phyloP scores from a whole-genome alignment of 169 alveolate genomes.

The Plasmodium falciparum region DNA sequence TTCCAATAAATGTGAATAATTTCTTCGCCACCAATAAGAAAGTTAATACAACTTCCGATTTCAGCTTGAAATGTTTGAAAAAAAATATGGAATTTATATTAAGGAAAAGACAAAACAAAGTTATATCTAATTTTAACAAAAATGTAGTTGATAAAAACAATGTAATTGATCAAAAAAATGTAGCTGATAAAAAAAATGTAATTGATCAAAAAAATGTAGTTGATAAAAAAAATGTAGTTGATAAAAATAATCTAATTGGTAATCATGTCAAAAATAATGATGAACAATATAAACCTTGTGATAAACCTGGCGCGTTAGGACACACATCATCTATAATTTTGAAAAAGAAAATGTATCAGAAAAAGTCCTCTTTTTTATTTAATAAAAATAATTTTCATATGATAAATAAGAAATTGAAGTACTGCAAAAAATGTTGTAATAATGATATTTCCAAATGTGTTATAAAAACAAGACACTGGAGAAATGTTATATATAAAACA shows the following conservation, averaged over 20 bases:
- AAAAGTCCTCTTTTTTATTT: background rate
- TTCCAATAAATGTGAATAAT: constrained; percentile 35
- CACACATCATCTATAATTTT: background rate
- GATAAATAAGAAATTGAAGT: background rate
- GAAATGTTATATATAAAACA: background rate
- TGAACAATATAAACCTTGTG: too few relatives aligned
- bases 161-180: too few relatives aligned
- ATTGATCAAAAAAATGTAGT: too few relatives aligned
- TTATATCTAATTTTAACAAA: background rate
- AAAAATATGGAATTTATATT: constrained; percentile 56
- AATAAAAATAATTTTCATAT: background rate
- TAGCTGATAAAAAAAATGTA: too few relatives aligned
- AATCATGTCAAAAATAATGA: too few relatives aligned
- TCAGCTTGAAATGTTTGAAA: constrained; percentile 14
- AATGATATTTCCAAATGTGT: background rate
- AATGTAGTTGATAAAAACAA: background rate
- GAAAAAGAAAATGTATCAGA: background rate
- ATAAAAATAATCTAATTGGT: too few relatives aligned
- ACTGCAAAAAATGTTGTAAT: background rate
- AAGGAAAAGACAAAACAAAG: constrained; percentile 1
- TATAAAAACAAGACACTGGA: background rate
- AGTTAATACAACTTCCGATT: constrained; percentile 1
- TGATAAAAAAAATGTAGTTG: too few relatives aligned
- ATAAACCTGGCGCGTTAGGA: background rate
- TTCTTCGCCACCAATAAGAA: constrained; percentile 20